These are phyloP conservation scores for Eucalyptus sideroxylon DNA, from an alignment of 345 rosid species.

Conservation along the genomic window DNA sequence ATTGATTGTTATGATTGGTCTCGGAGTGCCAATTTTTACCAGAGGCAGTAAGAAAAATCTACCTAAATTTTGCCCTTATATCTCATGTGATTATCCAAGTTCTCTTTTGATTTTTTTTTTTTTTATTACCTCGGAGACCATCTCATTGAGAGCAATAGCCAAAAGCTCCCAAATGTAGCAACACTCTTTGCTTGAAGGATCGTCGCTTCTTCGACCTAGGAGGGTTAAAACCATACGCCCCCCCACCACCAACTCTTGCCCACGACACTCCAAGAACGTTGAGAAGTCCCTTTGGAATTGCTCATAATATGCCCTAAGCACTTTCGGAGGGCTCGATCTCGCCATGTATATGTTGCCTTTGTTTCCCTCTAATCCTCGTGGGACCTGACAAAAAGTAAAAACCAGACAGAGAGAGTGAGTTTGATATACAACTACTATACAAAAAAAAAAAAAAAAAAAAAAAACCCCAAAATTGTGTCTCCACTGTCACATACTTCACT, in stretches of 20 bases:
- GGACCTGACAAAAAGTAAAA: conserved; percentile 15
- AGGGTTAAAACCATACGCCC: conserved; percentile 44
- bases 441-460: background rate
- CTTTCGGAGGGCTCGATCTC: conserved; percentile 21
- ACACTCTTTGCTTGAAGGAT: conserved; percentile 31
- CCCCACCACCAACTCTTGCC: conserved; percentile 24
- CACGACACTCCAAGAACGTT: conserved; percentile 25
- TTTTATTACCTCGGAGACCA: conserved; percentile 35
- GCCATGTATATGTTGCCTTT: conserved; percentile 43
- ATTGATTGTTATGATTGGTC: background rate
- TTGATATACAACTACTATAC: background rate
- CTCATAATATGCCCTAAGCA: conserved; percentile 19
- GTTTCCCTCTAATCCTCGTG: conserved; percentile 26
- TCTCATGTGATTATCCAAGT: background rate
- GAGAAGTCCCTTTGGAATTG: conserved; percentile 41
- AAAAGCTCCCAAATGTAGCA: conserved; percentile 42
- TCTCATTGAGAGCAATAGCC: conserved; percentile 28
- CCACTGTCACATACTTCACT: background rate
- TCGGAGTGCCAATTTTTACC: background rate
- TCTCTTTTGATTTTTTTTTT: background rate
- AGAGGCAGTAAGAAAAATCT: background rate
- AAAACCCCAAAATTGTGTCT: background rate
- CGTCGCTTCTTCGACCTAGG: conserved; percentile 32
- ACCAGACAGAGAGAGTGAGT: background rate
- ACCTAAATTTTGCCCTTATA: background rate